A percentile compares a stretch with the other conserved stretches of the same genome.
Evolutionary conservation across 2,329 filamentous ascomycete genomes (phyloP).

Genomic region (Penicillium sp.): DNA sequence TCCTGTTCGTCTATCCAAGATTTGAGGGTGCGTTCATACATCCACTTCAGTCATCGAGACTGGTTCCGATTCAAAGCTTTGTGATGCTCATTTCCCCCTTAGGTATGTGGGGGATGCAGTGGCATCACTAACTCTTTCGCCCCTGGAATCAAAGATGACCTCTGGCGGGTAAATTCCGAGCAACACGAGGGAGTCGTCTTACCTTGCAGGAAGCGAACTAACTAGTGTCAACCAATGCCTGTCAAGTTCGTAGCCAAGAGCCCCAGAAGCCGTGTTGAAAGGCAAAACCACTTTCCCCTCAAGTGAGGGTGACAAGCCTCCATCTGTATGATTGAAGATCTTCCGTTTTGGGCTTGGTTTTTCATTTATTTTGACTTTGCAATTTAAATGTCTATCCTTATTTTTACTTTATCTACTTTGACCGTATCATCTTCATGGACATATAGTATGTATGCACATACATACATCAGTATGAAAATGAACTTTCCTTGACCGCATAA

Average conservation of each 20-base stretch:
- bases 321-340: constrained; percentile 1
- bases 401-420: background rate
- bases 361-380: background rate
- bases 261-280: background rate
- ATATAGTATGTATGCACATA: too few relatives aligned
- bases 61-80: background rate
- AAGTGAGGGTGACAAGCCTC: constrained; percentile 1
- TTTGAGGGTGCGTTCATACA: background rate
- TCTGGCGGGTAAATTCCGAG: constrained; percentile 6
- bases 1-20: too few relatives aligned
- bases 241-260: too few relatives aligned
- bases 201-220: constrained; percentile 17
- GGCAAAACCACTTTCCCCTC: background rate
- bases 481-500: constrained; percentile 22
- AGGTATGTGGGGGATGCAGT: constrained; percentile 23
- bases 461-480: too few relatives aligned
- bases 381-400: background rate
- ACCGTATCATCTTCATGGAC: too few relatives aligned
- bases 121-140: constrained; percentile 17
- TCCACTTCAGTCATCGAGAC: background rate
- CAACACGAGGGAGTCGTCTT: constrained; percentile 22
- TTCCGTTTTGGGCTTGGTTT: background rate
- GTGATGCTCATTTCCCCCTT: constrained; percentile 11
- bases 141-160: constrained; percentile 13
- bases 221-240: background rate